phyloP scores from a whole-genome alignment of 805 yeast species.

The Candida cerambycidarum region DNA sequence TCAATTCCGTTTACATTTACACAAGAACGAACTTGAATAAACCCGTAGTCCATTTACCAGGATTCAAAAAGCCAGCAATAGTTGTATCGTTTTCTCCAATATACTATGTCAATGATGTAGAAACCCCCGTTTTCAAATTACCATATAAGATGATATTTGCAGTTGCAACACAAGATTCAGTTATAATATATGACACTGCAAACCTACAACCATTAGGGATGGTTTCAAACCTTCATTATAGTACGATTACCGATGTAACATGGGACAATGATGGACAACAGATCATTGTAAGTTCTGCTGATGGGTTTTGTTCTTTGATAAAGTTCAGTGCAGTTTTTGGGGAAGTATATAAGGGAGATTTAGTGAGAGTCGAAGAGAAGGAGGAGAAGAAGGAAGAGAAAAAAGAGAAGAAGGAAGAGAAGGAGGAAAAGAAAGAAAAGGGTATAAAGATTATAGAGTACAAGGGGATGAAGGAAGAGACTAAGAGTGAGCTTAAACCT shows the following conservation, averaged over 20 bases:
- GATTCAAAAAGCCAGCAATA: slow-evolving; percentile 78
- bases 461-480: not conserved
- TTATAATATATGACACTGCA: slow-evolving; percentile 80
- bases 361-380: not conserved
- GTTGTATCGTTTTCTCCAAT: slow-evolving; percentile 78
- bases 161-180: slow-evolving; percentile 87
- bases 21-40: slow-evolving; percentile 65
- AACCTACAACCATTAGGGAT: slow-evolving; percentile 65
- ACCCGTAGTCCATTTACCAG: slow-evolving; percentile 80
- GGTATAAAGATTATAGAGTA: no score
- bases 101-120: slow-evolving; percentile 39
- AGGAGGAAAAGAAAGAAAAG: not conserved
- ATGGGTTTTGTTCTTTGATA: slow-evolving; percentile 84
- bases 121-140: slow-evolving; percentile 46
- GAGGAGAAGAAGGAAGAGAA: not conserved
- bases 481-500: not conserved
- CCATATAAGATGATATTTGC: slow-evolving; percentile 87
- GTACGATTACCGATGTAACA: slow-evolving; percentile 80
- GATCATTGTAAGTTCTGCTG: slow-evolving; percentile 78
- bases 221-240: slow-evolving; percentile 80
- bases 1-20: slow-evolving; percentile 78
- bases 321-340: slow-evolving; percentile 53
- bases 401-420: not conserved
- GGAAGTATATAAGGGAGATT: slow-evolving; percentile 15
- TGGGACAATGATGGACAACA: slow-evolving; percentile 80